Base-by-base conservation (phyloP, 176 grass and related monocot species). In the Zoysia pacifica region DNA sequence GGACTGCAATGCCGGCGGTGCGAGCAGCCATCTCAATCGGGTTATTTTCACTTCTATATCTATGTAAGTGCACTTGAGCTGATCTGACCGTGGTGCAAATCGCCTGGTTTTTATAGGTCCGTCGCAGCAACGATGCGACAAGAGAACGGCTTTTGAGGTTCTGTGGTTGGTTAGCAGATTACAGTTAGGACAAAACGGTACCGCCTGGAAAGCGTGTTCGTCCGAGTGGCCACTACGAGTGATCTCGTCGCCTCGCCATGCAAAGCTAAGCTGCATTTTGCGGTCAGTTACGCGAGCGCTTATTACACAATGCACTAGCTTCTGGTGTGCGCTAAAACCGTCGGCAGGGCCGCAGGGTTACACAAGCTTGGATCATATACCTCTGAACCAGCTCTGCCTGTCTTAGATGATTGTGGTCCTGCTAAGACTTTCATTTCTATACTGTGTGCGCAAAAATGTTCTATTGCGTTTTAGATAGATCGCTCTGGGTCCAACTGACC, bases 171-270 rank as follows among this genome's bases (percentile, higher is more conserved):
- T 14, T 64, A 36, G 59, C 59, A 2, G 5, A 6, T 15, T 42
- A 74, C 38, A 2, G 9, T 61, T 15, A 53, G 40, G 67, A 28
- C 75, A 72, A 28, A 15, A 79, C 70, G 37, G 65, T 38, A 38
- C 19, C 37, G 58, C 45, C 16, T 14, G 69, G 58, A 41, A 35
- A 49, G 64, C 61, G 42, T 28, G 28, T 7, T 63, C 16, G 36
- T 69, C 77, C 72, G 48, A 81, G 15, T 86, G 84, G 78, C 64
- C 78, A 70, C 71, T 65, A 54, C 78, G 45, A 53, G 37, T 9
- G 13, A 11, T 4, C 14, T 18, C 18, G 15, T 6, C 0, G 20
- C 20, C 8, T 37, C 63, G 5, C 15, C 28, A 28, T 28, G 19
- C 61, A 19, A n/a, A 38, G 28, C 51, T 66, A 74, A 84, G n/a